Evolutionary conservation across 106 monocot genomes (phyloP).

Genomic region (Amphibolis antarctica): DNA sequence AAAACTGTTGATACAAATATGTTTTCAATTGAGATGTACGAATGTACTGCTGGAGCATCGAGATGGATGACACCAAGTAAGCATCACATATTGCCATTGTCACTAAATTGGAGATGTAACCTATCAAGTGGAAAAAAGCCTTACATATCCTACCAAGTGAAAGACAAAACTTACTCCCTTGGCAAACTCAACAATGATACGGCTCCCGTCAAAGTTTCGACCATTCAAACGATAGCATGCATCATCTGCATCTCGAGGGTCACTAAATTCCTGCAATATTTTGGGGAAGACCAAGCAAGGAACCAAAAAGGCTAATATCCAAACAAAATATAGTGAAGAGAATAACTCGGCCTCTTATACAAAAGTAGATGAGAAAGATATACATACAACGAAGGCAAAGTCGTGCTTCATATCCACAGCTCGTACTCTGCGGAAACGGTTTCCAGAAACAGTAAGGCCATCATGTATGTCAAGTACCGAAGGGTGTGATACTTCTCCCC

Average conservation of each 20-base stretch:
- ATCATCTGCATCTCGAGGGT: conserved; percentile 95
- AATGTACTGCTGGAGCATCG: too few relatives aligned
- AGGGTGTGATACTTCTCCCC: conserved; percentile 51
- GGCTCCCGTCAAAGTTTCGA: conserved; percentile 82
- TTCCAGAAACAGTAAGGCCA: conserved; percentile 95
- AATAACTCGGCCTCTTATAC: not conserved
- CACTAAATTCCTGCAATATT: conserved; percentile 63
- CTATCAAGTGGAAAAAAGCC: not conserved
- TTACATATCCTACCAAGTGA: not conserved
- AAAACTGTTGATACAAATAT: too few relatives aligned
- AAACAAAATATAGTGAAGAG: not conserved
- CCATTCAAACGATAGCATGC: conserved; percentile 79
- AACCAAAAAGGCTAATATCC: conserved; percentile 11
- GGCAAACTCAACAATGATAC: conserved; percentile 83
- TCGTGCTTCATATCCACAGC: conserved; percentile 99
- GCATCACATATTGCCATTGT: too few relatives aligned
- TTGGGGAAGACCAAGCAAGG: conserved; percentile 1
- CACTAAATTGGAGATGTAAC: not conserved
- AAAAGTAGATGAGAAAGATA: conserved; percentile 3
- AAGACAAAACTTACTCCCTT: conserved; percentile 47
- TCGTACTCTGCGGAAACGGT: conserved; percentile 96
- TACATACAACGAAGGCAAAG: conserved; percentile 93
- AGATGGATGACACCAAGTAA: too few relatives aligned
- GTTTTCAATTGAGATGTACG: too few relatives aligned
- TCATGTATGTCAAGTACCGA: conserved; percentile 61